Evolutionary conservation across 768 basidiomycete genomes (phyloP), one percentile per base, ranked within the genome.

Genomic region (Hypsizygus marmoreus): DNA sequence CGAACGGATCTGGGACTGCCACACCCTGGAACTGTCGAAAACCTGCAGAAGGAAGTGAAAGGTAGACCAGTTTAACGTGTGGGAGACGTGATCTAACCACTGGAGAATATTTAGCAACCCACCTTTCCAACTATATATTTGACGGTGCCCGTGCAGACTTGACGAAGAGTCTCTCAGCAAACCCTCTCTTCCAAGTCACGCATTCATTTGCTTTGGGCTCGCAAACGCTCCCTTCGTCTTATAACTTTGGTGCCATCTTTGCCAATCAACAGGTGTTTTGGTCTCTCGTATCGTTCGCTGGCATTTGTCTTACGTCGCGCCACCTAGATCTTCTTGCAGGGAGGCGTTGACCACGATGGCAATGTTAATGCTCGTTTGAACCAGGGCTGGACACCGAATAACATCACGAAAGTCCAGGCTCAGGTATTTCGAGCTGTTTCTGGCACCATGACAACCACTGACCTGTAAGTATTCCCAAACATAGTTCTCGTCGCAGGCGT

Each of bases 81-180:
- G 39, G 31, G 23, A 31, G 44, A 28, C 4, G 40, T 28, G 41
- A 14, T 29, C 30, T 56, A 41, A 47, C 49, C 37, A 8, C 23
- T 33, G 17, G 44, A 39, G 19, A 42, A 32, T 24, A 25, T 23
- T 2, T 66, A 97, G 95, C 81, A 43, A 95, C 93, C 10, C 92
- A 92, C 60, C 70, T 97, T 39, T 88, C 86, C 34, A 97, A 95
- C 74, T 95, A 88, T 72, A 83, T 93, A 62, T 98, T 98, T 66
- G 97, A 99, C 74, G 97, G 97, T 54, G 97, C 89, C 20, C 80
- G 95, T 56, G 97, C 95, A 24, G 97, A 99, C 74, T 75, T 98
- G 57, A 88, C 91, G 37, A 99, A 98, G 73, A 86, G 81, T 57
- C 76, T 98, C 57, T 95, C 93, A 22, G 78, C 88, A 66, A 91